Base-by-base conservation (phyloP, 106 monocot species). In the Posidonia australis region DNA sequence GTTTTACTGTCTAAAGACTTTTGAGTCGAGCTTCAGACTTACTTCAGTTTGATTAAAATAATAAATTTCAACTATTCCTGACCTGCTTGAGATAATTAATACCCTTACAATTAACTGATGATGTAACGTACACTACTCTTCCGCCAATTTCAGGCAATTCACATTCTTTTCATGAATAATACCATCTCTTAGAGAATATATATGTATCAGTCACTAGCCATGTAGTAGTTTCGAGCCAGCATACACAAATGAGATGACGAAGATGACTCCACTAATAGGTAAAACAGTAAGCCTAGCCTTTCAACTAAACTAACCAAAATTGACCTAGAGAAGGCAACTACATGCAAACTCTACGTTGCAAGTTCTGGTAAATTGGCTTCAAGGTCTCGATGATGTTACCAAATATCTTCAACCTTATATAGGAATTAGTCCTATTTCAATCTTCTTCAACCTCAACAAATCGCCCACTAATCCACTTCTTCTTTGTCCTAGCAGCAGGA, bases 381-480 rank as follows among this genome's bases (percentile, higher is more conserved):
- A 54, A 11, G 2, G 24, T 24, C 53, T 2, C 21, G 19, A 24
- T 24, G 2, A 11, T n/a, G 21, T 10, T 10, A 23, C 19, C 19
- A n/a, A 21, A 24, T 24, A 7, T 36, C 36, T 36, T 7, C 19
- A 54, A 24, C 10, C 10, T 51, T 20, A 51, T 51, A n/a, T 24
- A 54, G 53, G 10, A 11, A 54, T 22, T 10, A 24, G 2, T 0
- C 17, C 10, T 54, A 23, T 9, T 6, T 51, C 52, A 73, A 21
- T 64, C 73, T 63, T 79, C 81, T 20, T 79, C 76, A 25, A 82
- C 82, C 72, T 86, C 79, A 61, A 86, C 79, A 12, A 86, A 28
- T 62, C 76, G 72, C 16, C 86, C 86, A 54, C 82, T 56, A 0
- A 76, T 63, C 86, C 86, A 86, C 66, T 71, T 81, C 52, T 74